Conservation (phyloP, 768 basidiomycete species). For the Lyophyllum shimeji region DNA sequence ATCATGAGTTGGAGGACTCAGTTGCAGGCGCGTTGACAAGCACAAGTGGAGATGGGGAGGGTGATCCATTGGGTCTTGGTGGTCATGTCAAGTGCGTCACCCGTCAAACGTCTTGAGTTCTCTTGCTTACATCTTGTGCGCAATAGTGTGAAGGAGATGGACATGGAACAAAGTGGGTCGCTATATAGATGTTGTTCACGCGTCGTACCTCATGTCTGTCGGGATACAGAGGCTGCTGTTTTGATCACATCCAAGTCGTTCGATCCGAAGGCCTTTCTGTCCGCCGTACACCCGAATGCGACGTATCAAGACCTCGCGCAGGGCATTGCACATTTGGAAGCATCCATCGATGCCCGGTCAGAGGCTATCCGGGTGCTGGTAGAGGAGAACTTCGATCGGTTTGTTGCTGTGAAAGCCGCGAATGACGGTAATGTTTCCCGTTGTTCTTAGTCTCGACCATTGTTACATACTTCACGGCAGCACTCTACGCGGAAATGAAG, state of each 20-base stretch:
- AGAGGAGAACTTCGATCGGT: slow-evolving; percentile 97
- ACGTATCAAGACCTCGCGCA: slow-evolving; percentile 87
- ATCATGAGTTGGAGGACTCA: slow-evolving; percentile 80
- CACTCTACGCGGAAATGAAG: slow-evolving; percentile 89
- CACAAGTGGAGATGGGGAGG: slow-evolving; percentile 56
- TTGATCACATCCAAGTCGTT: slow-evolving; percentile 92
- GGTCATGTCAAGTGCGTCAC: slow-evolving; percentile 53
- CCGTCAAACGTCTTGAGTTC: background rate
- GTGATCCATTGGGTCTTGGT: slow-evolving; percentile 81
- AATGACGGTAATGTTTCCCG: slow-evolving; percentile 73
- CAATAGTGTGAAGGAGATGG: slow-evolving; percentile 61
- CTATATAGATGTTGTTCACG: background rate
- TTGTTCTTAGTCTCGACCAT: background rate
- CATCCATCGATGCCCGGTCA: slow-evolving; percentile 86
- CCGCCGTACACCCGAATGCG: slow-evolving; percentile 90
- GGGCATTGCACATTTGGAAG: slow-evolving; percentile 72
- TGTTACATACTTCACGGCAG: slow-evolving; percentile 38
- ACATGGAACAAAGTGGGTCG: slow-evolving; percentile 73
- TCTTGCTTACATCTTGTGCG: slow-evolving; percentile 8
- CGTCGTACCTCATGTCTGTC: background rate
- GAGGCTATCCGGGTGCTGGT: slow-evolving; percentile 95
- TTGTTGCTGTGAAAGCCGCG: slow-evolving; percentile 94
- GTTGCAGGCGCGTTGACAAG: slow-evolving; percentile 69
- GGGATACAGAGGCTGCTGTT: slow-evolving; percentile 66
- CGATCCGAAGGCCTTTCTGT: slow-evolving; percentile 92